These are phyloP conservation scores for Hirschfeldia incana DNA, from an alignment of 345 rosid species.

Conservation along the genomic window DNA sequence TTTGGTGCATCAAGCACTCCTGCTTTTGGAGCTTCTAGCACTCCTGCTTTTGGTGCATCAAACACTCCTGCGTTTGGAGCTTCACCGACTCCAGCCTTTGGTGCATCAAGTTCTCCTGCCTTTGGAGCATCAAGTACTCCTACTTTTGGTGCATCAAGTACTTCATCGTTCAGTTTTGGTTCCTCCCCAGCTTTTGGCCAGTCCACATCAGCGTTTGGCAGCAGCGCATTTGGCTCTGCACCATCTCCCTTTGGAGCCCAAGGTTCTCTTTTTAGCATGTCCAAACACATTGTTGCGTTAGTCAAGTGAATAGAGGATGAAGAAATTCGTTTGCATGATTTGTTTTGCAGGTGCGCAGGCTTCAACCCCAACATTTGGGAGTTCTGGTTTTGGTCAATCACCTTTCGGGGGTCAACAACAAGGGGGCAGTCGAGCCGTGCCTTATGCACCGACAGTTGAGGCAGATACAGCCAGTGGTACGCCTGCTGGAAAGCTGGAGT, in stretches of 20 bases:
- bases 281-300: slow-evolving; percentile 19
- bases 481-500: slow-evolving; percentile 80
- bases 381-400: slow-evolving; percentile 51
- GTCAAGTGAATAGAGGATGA: slow-evolving; percentile 6
- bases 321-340: slow-evolving; percentile 23
- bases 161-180: slow-evolving; percentile 67
- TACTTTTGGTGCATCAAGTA: slow-evolving; percentile 58
- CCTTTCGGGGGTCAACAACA: slow-evolving; percentile 67
- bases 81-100: not conserved
- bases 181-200: slow-evolving; percentile 84
- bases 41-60: slow-evolving; percentile 46
- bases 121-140: slow-evolving; percentile 39
- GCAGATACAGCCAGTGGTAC: slow-evolving; percentile 61
- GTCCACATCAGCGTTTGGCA: slow-evolving; percentile 73
- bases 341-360: slow-evolving; percentile 61
- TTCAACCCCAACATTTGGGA: slow-evolving; percentile 69
- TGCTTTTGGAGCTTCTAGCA: slow-evolving; percentile 14
- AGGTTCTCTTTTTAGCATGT: slow-evolving; percentile 65
- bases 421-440: slow-evolving; percentile 76
- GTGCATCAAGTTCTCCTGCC: slow-evolving; percentile 24
- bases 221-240: slow-evolving; percentile 66
- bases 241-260: slow-evolving; percentile 76
- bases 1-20: slow-evolving; percentile 30
- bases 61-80: no score
- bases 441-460: slow-evolving; percentile 73